phyloP scores from a whole-genome alignment of 1,139 yeast genomes.

The Pichia sp. region DNA sequence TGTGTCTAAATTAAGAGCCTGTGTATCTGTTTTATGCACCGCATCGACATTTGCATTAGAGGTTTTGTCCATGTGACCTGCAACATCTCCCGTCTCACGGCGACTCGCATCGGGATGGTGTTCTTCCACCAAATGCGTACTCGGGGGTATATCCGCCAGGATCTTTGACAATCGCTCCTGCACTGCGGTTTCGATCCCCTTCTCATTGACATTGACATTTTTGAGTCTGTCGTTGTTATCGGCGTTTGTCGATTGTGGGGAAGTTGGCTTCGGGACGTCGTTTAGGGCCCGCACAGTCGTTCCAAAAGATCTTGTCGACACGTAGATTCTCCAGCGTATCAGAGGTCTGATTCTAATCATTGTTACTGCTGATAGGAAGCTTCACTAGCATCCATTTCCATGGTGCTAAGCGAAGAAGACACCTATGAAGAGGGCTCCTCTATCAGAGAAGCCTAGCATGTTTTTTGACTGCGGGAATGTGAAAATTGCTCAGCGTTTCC shows the following conservation, averaged over 20 bases:
- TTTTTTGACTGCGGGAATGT: background rate
- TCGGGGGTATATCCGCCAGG: constrained; percentile 22
- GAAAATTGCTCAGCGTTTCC: background rate
- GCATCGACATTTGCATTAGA: too few species aligned
- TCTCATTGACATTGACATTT: background rate
- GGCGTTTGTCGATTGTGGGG: constrained; percentile 1
- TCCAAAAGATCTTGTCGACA: background rate
- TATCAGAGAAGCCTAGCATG: background rate
- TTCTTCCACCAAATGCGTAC: constrained; percentile 26
- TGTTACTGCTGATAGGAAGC: background rate
- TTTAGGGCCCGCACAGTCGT: background rate
- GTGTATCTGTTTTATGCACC: background rate
- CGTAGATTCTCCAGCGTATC: background rate
- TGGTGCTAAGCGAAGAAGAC: background rate
- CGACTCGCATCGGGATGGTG: constrained; percentile 2
- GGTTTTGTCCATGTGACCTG: background rate
- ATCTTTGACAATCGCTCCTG: constrained; percentile 16
- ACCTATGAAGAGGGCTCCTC: background rate
- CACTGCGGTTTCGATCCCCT: constrained; percentile 15
- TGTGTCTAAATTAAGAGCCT: background rate
- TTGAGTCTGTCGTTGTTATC: constrained; percentile 4
- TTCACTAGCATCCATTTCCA: background rate
- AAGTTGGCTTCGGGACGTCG: background rate
- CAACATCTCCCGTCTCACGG: background rate
- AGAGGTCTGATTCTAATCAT: background rate